Conservation (phyloP, 805 yeast species). For the Zygosaccharomyces kombuchaensis region DNA sequence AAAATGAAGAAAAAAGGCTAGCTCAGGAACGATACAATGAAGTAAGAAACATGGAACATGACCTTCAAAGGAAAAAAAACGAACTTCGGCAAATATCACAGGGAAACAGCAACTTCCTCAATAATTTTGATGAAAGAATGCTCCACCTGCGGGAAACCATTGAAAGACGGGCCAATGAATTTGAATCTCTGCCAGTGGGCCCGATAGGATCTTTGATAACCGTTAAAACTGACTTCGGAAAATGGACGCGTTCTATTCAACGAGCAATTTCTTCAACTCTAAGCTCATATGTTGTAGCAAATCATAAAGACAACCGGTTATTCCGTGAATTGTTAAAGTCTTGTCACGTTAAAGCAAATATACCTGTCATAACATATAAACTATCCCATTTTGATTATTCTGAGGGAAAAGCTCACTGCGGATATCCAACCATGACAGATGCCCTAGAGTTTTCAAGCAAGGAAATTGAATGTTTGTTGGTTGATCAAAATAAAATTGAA, state of each 20-base stretch:
- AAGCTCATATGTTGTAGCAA: constrained; percentile 63
- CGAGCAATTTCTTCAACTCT: constrained; percentile 45
- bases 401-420: constrained; percentile 40
- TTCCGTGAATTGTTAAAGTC: constrained; percentile 37
- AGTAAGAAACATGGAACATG: constrained; percentile 10
- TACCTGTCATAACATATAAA: constrained; percentile 44
- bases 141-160: constrained; percentile 42
- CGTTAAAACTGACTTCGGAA: constrained; percentile 48
- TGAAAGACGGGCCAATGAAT: constrained; percentile 32
- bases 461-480: constrained; percentile 53
- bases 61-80: constrained; percentile 7
- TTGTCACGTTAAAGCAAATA: constrained; percentile 36
- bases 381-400: constrained; percentile 44
- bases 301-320: constrained; percentile 51
- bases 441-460: constrained; percentile 53
- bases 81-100: constrained; percentile 29
- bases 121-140: constrained; percentile 51
- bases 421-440: constrained; percentile 52
- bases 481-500: constrained; percentile 62
- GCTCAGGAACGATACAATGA: constrained; percentile 13
- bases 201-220: constrained; percentile 68
- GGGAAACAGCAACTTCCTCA: constrained; percentile 33
- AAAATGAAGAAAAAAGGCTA: constrained; percentile 16
- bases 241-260: constrained; percentile 63
- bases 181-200: constrained; percentile 61